Conservation (phyloP, 2,329 filamentous ascomycete species). For the Teratosphaeriaceae sp. region DNA sequence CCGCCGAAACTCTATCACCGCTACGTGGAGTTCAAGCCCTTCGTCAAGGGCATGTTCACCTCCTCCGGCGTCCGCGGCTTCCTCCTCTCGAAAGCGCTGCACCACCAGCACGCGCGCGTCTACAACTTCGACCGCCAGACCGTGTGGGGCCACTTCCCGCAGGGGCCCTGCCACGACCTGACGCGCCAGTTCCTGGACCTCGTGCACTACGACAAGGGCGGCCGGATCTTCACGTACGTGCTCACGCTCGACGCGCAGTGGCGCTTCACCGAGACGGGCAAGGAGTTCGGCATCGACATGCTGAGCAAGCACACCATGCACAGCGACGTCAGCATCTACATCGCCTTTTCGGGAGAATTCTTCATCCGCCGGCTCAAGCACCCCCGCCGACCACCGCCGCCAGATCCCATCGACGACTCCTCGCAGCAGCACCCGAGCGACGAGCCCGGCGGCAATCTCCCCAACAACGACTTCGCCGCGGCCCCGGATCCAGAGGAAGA, state of each 20-base stretch:
- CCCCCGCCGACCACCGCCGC: constrained; percentile 30
- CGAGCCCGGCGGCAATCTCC: too few relatives aligned
- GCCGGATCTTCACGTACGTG: constrained; percentile 85
- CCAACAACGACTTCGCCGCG: constrained; percentile 44
- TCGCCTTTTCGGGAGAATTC: constrained; percentile 90
- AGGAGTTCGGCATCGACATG: constrained; percentile 90
- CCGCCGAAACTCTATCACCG: constrained; percentile 78
- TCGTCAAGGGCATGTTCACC: constrained; percentile 84
- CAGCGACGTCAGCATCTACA: constrained; percentile 82
- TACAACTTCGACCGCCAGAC: constrained; percentile 83
- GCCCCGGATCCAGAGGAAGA: constrained; percentile 29
- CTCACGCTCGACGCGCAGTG: constrained; percentile 79
- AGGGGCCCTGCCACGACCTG: too few relatives aligned
- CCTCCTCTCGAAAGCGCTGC: constrained; percentile 75
- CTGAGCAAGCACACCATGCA: constrained; percentile 97
- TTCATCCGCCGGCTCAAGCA: constrained; percentile 68
- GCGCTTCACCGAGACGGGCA: constrained; percentile 91
- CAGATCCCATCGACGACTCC: constrained; percentile 42
- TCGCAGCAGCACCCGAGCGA: constrained; percentile 26
- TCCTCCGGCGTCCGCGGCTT: constrained; percentile 69
- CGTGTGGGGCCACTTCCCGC: constrained; percentile 58
- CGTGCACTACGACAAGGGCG: constrained; percentile 78
- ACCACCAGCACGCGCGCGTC: constrained; percentile 81
- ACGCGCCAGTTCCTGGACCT: constrained; percentile 77
- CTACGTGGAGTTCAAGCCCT: constrained; percentile 87